phyloP scores from a whole-genome alignment of 192 early-diverging fungal species.

The Pecoramyces ruminantium region DNA sequence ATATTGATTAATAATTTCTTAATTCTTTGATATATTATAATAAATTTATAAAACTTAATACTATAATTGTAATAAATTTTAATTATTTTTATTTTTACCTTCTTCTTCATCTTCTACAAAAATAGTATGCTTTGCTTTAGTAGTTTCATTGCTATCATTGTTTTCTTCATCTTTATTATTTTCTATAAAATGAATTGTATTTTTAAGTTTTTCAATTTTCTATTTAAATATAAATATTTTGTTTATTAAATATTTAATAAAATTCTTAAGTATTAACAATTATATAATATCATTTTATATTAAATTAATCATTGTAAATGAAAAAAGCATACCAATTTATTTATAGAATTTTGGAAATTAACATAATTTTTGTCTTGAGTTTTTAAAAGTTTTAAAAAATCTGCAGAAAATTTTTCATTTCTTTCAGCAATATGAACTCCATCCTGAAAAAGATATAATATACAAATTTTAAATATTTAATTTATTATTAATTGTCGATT shows the following conservation, averaged over 20 bases:
- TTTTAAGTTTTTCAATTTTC: slow-evolving; percentile 62
- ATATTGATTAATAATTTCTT: too few species aligned
- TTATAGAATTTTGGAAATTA: slow-evolving; percentile 59
- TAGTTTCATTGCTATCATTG: slow-evolving; percentile 10
- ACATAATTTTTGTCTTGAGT: slow-evolving; percentile 88
- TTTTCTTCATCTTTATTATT: slow-evolving; percentile 11
- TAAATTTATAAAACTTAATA: too few species aligned
- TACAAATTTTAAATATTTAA: too few species aligned
- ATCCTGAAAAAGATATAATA: slow-evolving; percentile 11
- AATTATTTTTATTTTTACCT: too few species aligned
- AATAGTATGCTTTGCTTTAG: slow-evolving; percentile 47
- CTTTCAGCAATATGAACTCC: slow-evolving; percentile 58
- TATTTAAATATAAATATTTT: too few species aligned
- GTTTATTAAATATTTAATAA: too few species aligned
- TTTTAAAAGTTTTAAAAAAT: slow-evolving; percentile 66
- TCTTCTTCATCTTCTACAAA: slow-evolving; percentile 58
- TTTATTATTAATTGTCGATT: too few species aligned
- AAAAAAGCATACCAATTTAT: slow-evolving; percentile 34
- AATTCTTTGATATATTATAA: too few species aligned
- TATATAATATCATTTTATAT: too few species aligned
- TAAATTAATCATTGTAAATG: too few species aligned
- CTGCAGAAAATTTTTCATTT: slow-evolving; percentile 51
- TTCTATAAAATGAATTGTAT: slow-evolving; percentile 47
- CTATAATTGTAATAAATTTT: too few species aligned
- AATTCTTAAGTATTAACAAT: too few species aligned